These are phyloP conservation scores for Boletellus sp. DNA, from an alignment of 1,284 basidiomycete genomes.

Conservation along the genomic window DNA sequence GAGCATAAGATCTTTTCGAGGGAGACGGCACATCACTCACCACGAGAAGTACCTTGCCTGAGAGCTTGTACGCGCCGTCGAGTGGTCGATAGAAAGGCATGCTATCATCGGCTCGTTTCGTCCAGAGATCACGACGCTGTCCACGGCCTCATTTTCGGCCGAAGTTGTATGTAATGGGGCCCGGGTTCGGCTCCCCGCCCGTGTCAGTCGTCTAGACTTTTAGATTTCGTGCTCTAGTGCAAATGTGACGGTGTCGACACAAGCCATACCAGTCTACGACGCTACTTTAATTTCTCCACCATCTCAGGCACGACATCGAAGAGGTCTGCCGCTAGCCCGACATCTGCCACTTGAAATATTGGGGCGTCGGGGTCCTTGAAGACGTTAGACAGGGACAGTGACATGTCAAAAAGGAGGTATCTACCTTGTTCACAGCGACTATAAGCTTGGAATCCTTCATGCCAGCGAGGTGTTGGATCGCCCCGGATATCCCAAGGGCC, in stretches of 20 bases:
- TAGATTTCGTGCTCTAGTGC: too few relatives aligned
- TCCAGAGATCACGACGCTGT: too few relatives aligned
- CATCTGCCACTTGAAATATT: conserved; percentile 98
- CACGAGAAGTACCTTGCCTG: conserved; percentile 48
- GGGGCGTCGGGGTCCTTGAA: conserved; percentile 91
- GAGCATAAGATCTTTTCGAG: conserved; percentile 4
- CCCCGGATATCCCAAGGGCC: conserved; percentile 95
- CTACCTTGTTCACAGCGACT: conserved; percentile 95
- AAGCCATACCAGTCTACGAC: conserved; percentile 11
- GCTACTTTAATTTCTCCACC: conserved; percentile 76
- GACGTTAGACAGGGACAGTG: conserved; percentile 13
- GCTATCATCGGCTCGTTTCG: too few relatives aligned
- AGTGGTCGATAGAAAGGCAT: conserved; percentile 42
- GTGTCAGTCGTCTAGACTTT: too few relatives aligned
- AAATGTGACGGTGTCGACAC: too few relatives aligned
- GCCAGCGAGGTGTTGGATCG: conserved; percentile 95
- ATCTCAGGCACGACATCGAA: conserved; percentile 88
- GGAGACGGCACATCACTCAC: conserved; percentile 33
- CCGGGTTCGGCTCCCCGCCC: too few relatives aligned
- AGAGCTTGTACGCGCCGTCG: conserved; percentile 30
- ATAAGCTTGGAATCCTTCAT: conserved; percentile 99
- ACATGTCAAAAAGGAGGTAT: neutral
- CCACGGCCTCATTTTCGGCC: too few relatives aligned
- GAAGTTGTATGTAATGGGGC: too few relatives aligned
- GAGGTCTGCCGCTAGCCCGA: conserved; percentile 90